Percentiles rank a stretch among this genome's conserved stretches.
phyloP scores from a whole-genome alignment of 2,329 filamentous ascomycete genomes.

The Fusarium luffae region DNA sequence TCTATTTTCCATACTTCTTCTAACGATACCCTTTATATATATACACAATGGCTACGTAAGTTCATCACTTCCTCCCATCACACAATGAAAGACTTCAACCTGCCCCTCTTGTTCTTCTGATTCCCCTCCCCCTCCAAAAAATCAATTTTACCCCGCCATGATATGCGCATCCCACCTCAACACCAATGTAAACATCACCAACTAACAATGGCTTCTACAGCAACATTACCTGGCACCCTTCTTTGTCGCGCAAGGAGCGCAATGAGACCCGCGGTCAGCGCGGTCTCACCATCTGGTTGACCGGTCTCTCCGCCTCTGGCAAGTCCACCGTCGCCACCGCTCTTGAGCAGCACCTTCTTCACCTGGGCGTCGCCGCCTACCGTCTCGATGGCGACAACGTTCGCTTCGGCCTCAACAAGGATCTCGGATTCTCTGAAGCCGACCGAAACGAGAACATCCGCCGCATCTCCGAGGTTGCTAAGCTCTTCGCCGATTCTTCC shows the following conservation, averaged over 20 bases:
- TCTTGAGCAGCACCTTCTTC: conserved; percentile 95
- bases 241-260: conserved; percentile 82
- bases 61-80: conserved; percentile 2
- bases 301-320: conserved; percentile 92
- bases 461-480: conserved; percentile 94
- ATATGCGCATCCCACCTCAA: conserved; percentile 17
- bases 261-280: conserved; percentile 80
- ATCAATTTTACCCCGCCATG: conserved; percentile 31
- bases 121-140: conserved; percentile 12
- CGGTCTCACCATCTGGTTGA: conserved; percentile 98
- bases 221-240: conserved; percentile 91
- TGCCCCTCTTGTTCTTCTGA: conserved; percentile 2
- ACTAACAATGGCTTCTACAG: conserved; percentile 56
- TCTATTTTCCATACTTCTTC: neutral
- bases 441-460: conserved; percentile 99
- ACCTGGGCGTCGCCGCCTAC: conserved; percentile 85
- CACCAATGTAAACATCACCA: conserved; percentile 13
- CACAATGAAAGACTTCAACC: neutral
- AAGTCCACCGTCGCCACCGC: conserved; percentile 98
- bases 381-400: conserved; percentile 98
- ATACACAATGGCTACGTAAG: conserved; percentile 51
- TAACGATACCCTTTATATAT: conserved; percentile 6
- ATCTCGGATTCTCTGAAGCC: conserved; percentile 91
- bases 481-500: conserved; percentile 92
- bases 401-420: conserved; percentile 97